Conservation (phyloP, 352 stramenopile species). For the Bremia lactucae region DNA sequence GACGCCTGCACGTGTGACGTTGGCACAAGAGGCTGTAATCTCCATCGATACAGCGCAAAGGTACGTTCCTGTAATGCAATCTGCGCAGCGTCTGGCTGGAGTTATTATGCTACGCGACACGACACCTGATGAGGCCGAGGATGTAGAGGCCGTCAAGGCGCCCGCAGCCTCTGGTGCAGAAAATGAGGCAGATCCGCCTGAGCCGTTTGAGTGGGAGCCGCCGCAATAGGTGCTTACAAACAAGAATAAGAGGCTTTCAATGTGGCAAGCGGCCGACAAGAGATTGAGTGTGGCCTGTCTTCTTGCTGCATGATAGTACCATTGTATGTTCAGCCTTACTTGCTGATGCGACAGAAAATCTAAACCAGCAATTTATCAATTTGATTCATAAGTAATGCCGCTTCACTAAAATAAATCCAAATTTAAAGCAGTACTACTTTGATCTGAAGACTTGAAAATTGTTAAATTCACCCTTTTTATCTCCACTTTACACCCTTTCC, state of each 20-base stretch:
- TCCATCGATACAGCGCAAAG: conserved; percentile 88
- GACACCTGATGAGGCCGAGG: conserved; percentile 87
- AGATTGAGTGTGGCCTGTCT: too few relatives aligned
- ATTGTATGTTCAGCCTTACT: conserved; percentile 13
- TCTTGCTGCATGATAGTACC: too few relatives aligned
- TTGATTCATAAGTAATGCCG: too few relatives aligned
- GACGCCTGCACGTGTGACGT: conserved; percentile 91
- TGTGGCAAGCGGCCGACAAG: too few relatives aligned
- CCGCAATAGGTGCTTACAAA: conserved; percentile 36
- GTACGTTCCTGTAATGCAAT: conserved; percentile 80
- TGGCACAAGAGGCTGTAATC: conserved; percentile 85
- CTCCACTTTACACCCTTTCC: too few relatives aligned
- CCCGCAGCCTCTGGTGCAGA: conserved; percentile 83
- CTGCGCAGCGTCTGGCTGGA: conserved; percentile 66
- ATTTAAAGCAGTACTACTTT: too few relatives aligned
- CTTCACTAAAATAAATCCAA: too few relatives aligned
- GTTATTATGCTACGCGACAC: conserved; percentile 95
- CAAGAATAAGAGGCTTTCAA: conserved; percentile 13
- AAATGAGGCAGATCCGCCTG: conserved; percentile 90
- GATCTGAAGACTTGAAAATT: too few relatives aligned
- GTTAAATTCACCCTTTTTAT: too few relatives aligned
- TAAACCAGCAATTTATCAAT: too few relatives aligned
- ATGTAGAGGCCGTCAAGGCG: conserved; percentile 90
- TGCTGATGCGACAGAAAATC: too few relatives aligned
- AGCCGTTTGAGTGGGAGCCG: conserved; percentile 95